Evolutionary conservation across 176 grass and related monocot genomes (phyloP), one percentile per base, ranked within the genome.

Genomic region (Saccharum officinarum): DNA sequence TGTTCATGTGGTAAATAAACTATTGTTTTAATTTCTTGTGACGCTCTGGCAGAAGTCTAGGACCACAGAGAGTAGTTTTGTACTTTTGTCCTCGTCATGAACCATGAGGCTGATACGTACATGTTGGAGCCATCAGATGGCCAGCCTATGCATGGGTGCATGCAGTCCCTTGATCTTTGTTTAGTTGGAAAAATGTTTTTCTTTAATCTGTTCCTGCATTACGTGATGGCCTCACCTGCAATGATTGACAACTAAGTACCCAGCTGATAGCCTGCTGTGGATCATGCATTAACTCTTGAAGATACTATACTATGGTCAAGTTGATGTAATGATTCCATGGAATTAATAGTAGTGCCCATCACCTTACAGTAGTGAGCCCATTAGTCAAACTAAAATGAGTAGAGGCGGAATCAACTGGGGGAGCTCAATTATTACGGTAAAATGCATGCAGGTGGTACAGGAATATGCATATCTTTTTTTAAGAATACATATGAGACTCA

Each of bases 161-260:
- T 80, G 45, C 74, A 79, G n/a, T 68, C 44, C 80, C 75, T 67
- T 79, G 52, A 86, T 79, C 36, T 66, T 18, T 73, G 5, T 85
- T 69, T 57, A 69, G 7, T n/a, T 44, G 47, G 4, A 11, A 62
- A 30, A 71, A 18, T 41, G 26, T 77, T 41, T 28, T 73, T 84
- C 1, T 26, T 73, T 49, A 47, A 30, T 50, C 18, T 54, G 34
- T 8, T 76, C 57, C 34, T 78, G 16, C 49, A 81, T 67, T 84
- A 94, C 90, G 84, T 94, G 92, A 73, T 81, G 41, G 78, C 90
- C 92, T 92, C 81, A 85, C 73, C 86, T 85, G 45, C 73, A 76
- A 85, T 79, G 85, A 85, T 71, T 83, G 68, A 68, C 69, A 84
- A 75, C 69, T 42, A 83, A 85, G 61, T 40, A 76, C 66, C 47